Evolutionary conservation across 1,139 yeast genomes (phyloP), one percentile per base, ranked within the genome.

Genomic region (Suhomyces chickasaworum): DNA sequence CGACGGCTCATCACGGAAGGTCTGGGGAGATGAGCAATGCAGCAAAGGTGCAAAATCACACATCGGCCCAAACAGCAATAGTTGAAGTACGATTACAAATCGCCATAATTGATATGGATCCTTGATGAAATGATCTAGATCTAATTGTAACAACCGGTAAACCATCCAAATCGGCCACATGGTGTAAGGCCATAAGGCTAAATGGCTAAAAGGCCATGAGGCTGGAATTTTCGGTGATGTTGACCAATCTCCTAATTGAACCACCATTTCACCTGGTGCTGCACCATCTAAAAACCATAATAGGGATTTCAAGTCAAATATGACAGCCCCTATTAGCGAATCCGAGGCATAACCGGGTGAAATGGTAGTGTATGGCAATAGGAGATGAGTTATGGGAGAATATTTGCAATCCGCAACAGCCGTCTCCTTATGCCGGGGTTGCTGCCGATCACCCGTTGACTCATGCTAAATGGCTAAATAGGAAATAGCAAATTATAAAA

Each of bases 311-410:
- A 35, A 22, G 37, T 22, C 37, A 35, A 21, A 20, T 35, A 7
- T 35, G 37, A 35, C 37, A 35, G 35, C 37, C 37, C 37, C 37
- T 35, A 35, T 35, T 35, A 16, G 15, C 13, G 17, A 29, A 16
- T 21, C 32, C 32, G 32, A 29, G 32, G 32, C n/a, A n/a, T n/a
- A n/a, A 29, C 16, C 17, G 17, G 8, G 16, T 15, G 17, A 4
- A 8, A n/a, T 29, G 31, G 17, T 29, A 29, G 32, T 29, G 32
- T 4, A 17, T 29, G 9, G 32, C 10, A 15, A 9, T n/a, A n/a
- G n/a, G n/a, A n/a, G n/a, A n/a, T n/a, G n/a, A n/a, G n/a, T n/a
- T n/a, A 13, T 13, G 32, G 36, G 25, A 35, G 37, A n/a, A 15
- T 10, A 17, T 22, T 21, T 15, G 37, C 16, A 35, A 20, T 23